These are phyloP conservation scores for Candida tropicalis DNA, from an alignment of 1,139 yeast genomes.

Conservation along the genomic window DNA sequence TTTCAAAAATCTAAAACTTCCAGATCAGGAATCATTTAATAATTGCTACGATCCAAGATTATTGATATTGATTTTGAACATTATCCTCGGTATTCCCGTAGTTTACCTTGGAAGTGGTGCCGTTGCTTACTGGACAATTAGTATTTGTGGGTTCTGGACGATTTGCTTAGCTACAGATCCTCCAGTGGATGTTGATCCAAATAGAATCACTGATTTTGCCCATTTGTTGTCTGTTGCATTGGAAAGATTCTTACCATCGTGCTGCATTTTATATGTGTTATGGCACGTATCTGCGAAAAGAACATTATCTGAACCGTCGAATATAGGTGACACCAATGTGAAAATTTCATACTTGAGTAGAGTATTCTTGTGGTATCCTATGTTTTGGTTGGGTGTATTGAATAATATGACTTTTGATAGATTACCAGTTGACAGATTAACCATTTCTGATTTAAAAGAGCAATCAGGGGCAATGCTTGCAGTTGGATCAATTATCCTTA, in stretches of 20 bases:
- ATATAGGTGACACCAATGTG: conserved; percentile 24
- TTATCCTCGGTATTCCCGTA: conserved; percentile 61
- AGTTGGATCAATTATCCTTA: conserved; percentile 49
- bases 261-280: conserved; percentile 71
- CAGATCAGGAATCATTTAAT: conserved; percentile 22
- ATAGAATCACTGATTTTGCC: conserved; percentile 55
- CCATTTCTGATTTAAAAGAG: conserved; percentile 64
- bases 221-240: conserved; percentile 69
- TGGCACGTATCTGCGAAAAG: conserved; percentile 59
- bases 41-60: conserved; percentile 73
- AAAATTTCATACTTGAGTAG: conserved; percentile 51
- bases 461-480: conserved; percentile 82
- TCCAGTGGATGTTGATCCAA: conserved; percentile 61
- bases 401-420: conserved; percentile 88
- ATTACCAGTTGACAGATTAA: conserved; percentile 83
- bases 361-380: conserved; percentile 70
- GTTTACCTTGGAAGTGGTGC: conserved; percentile 58
- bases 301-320: conserved; percentile 28
- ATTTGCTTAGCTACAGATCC: conserved; percentile 82
- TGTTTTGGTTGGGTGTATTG: conserved; percentile 82
- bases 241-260: conserved; percentile 73
- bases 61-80: conserved; percentile 55
- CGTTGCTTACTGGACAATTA: conserved; percentile 62
- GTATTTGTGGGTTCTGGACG: conserved; percentile 84
- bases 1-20: conserved; percentile 44